Evolutionary conservation across 257 asterid species (phyloP).

Genomic region (Solanum peruvianum): DNA sequence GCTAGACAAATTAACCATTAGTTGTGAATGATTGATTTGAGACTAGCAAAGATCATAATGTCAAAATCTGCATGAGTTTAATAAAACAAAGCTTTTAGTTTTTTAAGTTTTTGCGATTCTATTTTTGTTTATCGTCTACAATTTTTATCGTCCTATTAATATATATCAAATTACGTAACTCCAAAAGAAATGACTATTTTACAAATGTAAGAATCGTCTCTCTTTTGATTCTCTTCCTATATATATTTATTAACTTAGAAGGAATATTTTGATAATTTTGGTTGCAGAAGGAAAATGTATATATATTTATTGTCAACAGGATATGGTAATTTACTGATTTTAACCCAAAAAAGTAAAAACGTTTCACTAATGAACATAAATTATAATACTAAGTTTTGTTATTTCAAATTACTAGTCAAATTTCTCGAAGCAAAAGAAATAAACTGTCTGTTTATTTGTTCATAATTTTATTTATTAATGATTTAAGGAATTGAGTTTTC

Average conservation of each 20-base stretch:
- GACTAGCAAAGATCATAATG: neutral
- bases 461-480: neutral
- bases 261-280: neutral
- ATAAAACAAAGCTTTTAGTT: neutral
- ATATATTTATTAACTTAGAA: neutral
- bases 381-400: neutral
- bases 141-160: neutral
- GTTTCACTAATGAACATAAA: neutral
- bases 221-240: neutral
- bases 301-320: neutral
- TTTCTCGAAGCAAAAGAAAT: neutral
- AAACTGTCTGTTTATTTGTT: neutral
- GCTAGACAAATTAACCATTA: neutral
- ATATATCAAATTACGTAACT: neutral
- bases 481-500: neutral
- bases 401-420: neutral
- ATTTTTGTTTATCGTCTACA: neutral
- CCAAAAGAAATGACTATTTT: neutral
- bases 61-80: neutral
- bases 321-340: neutral
- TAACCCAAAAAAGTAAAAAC: neutral
- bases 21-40: neutral
- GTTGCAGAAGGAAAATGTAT: neutral
- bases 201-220: neutral
- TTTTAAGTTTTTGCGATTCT: neutral